Evolutionary conservation across 2,329 filamentous ascomycete genomes (phyloP).

Genomic region (Pseudogymnoascus sp.): DNA sequence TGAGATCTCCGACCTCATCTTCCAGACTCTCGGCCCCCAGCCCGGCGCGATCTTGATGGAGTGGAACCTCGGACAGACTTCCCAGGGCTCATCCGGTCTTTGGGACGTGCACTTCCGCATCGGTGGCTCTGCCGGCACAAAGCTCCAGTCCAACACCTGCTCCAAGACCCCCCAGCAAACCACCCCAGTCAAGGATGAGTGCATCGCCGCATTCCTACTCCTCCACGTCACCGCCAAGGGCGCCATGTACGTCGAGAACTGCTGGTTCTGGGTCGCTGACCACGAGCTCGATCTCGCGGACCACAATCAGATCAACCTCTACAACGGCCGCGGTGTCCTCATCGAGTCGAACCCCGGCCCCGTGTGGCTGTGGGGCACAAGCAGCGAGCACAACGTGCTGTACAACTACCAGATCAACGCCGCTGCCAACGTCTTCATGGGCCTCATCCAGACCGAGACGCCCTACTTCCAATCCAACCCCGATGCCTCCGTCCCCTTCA

Average conservation of each 20-base stretch:
- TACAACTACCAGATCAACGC: conserved; percentile 83
- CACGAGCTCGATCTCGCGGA: conserved; percentile 75
- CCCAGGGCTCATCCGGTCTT: conserved; percentile 66
- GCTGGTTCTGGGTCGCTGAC: conserved; percentile 85
- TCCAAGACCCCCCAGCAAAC: conserved; percentile 63
- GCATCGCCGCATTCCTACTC: conserved; percentile 67
- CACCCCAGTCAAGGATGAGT: conserved; percentile 56
- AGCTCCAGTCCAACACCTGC: conserved; percentile 74
- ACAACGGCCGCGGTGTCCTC: conserved; percentile 75
- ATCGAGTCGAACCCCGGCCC: conserved; percentile 68
- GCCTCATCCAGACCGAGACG: conserved; percentile 81
- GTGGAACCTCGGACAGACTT: conserved; percentile 72
- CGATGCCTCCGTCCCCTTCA: conserved; percentile 59
- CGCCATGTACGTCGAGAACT: conserved; percentile 78
- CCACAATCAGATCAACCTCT: conserved; percentile 76
- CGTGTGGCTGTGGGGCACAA: conserved; percentile 75
- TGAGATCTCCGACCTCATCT: conserved; percentile 82
- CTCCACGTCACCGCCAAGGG: conserved; percentile 56
- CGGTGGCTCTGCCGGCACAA: conserved; percentile 76
- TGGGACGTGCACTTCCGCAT: conserved; percentile 97
- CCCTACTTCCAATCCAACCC: conserved; percentile 84
- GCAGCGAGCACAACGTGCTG: conserved; percentile 57
- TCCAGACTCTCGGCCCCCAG: conserved; percentile 75
- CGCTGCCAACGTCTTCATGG: conserved; percentile 74
- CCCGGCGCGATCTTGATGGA: conserved; percentile 86